Conservation (phyloP, 805 yeast genomes). For the Ogataea henricii region DNA sequence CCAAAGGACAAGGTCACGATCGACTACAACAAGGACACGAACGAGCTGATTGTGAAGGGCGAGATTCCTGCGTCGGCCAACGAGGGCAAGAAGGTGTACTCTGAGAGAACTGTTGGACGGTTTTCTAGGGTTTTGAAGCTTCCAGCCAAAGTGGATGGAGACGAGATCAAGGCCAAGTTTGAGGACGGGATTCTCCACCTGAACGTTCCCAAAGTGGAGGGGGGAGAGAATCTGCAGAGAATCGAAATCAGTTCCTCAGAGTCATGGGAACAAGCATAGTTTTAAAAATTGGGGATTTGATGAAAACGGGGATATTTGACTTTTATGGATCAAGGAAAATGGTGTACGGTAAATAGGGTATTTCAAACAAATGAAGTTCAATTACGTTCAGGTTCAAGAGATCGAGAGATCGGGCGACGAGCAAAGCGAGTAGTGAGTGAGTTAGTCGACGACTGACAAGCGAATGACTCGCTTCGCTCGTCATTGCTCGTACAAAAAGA, state of each 20-base stretch:
- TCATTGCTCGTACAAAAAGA: no score
- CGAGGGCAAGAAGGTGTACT: conserved; percentile 20
- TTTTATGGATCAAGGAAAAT: no score
- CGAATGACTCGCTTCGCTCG: neutral
- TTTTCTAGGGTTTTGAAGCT: conserved; percentile 46
- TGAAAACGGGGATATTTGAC: no score
- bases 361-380: no score
- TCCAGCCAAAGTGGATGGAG: conserved; percentile 45
- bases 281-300: no score
- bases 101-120: conserved; percentile 28
- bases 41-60: conserved; percentile 47
- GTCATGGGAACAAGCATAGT: conserved; percentile 8
- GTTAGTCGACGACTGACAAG: no score
- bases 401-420: no score
- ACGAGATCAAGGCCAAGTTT: conserved; percentile 47
- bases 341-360: no score
- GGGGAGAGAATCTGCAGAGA: conserved; percentile 22
- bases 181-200: conserved; percentile 44
- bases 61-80: conserved; percentile 35
- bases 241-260: conserved; percentile 24
- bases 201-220: conserved; percentile 41
- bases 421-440: no score
- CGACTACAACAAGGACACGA: conserved; percentile 48
- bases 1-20: conserved; percentile 43
- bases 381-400: no score